These are phyloP conservation scores for Nidularia sp. DNA, from an alignment of 768 basidiomycete species.

Conservation along the genomic window DNA sequence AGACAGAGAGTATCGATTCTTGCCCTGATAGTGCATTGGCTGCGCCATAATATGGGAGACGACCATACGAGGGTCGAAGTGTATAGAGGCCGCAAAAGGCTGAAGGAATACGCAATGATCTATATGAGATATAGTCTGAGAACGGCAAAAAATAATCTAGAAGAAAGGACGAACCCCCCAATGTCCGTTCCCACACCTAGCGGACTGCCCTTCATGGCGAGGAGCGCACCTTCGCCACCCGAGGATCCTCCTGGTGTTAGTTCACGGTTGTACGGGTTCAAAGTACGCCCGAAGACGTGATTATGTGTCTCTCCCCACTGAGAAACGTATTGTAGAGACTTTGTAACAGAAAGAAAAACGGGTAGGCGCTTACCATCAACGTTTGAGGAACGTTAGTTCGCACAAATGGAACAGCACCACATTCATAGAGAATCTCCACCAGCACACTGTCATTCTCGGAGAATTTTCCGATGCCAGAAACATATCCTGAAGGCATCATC, in stretches of 20 bases:
- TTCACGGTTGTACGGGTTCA: conserved; percentile 54
- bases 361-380: conserved; percentile 32
- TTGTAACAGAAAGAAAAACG: neutral
- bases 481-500: conserved; percentile 36
- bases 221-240: conserved; percentile 63
- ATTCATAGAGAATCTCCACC: conserved; percentile 46
- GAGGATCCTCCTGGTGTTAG: conserved; percentile 62
- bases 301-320: conserved; percentile 59
- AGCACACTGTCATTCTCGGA: conserved; percentile 46
- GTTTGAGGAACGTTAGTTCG: conserved; percentile 57
- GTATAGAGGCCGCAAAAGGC: conserved; percentile 56
- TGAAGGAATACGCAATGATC: conserved; percentile 54
- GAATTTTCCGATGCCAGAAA: conserved; percentile 44
- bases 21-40: conserved; percentile 50
- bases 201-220: conserved; percentile 56
- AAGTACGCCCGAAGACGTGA: conserved; percentile 57
- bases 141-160: neutral
- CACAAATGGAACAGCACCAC: conserved; percentile 57
- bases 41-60: conserved; percentile 52
- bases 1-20: conserved; percentile 51
- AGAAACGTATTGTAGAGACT: neutral
- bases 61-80: conserved; percentile 50
- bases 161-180: conserved; percentile 37
- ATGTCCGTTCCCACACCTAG: conserved; percentile 65
- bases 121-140: conserved; percentile 9